A percentile compares a stretch with the other conserved stretches of the same genome.
Conservation (phyloP, 179 eudicot species). For the Amaranthus tricolor region DNA sequence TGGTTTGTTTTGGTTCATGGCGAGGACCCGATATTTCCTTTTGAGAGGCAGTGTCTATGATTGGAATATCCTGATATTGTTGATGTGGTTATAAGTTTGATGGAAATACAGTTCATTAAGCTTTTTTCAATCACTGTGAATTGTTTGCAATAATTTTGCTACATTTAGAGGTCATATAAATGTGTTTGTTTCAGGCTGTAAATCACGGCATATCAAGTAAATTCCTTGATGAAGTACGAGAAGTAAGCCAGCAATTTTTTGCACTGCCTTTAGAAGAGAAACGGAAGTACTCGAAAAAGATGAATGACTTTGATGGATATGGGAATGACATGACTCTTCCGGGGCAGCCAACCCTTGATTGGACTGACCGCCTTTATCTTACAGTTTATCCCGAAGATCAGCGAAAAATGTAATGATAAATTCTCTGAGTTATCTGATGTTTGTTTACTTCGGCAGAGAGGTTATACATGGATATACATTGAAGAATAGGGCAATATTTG, state of each 20-base stretch:
- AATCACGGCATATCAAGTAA: conserved; percentile 13
- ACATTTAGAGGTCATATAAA: not conserved
- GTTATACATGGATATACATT: conserved; percentile 16
- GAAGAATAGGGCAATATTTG: conserved; percentile 19
- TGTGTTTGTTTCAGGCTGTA: not conserved
- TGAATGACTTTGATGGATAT: conserved; percentile 15
- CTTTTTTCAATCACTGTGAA: not conserved
- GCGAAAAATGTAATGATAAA: not conserved
- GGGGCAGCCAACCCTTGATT: conserved; percentile 9
- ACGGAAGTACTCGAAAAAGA: conserved; percentile 1
- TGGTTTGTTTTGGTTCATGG: too few species aligned
- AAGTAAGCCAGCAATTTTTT: conserved; percentile 2
- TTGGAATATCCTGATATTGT: too few species aligned
- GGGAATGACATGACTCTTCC: conserved; percentile 9
- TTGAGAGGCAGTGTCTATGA: too few species aligned
- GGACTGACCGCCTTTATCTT: conserved; percentile 15
- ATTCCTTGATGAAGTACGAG: conserved; percentile 5
- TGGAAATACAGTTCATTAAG: not conserved
- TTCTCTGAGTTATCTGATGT: not conserved
- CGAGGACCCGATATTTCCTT: too few species aligned
- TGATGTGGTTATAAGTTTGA: too few species aligned
- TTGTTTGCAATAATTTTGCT: not conserved
- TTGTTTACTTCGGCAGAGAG: conserved; percentile 11
- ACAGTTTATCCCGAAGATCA: conserved; percentile 13
- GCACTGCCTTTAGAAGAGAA: conserved; percentile 40